Percentiles rank a stretch among this genome's conserved stretches.
Evolutionary conservation across 345 rosid species (phyloP).

Genomic region (Toxicodendron radicans): DNA sequence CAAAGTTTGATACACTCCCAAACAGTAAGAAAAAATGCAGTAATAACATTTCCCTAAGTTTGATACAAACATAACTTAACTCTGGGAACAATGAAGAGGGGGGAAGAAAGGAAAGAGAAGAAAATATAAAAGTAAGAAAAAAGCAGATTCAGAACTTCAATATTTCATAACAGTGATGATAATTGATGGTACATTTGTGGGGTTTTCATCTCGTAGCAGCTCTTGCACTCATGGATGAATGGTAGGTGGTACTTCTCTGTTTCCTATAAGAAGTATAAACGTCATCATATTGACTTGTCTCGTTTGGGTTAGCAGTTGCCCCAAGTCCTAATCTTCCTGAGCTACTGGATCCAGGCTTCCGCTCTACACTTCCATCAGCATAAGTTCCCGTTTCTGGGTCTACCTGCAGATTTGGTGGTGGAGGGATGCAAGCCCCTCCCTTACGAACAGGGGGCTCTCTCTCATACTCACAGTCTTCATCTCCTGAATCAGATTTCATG

Average conservation of each 20-base stretch:
- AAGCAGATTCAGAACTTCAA: neutral
- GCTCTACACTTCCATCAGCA: conserved; percentile 79
- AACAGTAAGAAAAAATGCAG: neutral
- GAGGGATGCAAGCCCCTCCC: conserved; percentile 94
- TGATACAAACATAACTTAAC: neutral
- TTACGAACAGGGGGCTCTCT: conserved; percentile 64
- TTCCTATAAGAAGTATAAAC: conserved; percentile 93
- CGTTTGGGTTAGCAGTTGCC: conserved; percentile 84
- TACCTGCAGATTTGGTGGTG: conserved; percentile 81
- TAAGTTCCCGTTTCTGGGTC: conserved; percentile 89
- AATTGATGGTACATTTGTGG: neutral
- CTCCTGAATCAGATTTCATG: conserved; percentile 53
- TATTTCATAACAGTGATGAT: neutral
- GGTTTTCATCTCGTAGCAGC: conserved; percentile 52
- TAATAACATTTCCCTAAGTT: no score
- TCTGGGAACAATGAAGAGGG: neutral
- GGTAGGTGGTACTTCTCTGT: conserved; percentile 87
- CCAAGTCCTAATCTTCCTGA: conserved; percentile 86
- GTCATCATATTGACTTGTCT: conserved; percentile 87
- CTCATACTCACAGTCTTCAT: conserved; percentile 69
- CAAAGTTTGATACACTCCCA: neutral
- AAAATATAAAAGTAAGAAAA: neutral
- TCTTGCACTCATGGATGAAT: conserved; percentile 92
- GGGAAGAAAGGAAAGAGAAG: neutral
- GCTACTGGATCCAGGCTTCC: conserved; percentile 59